Base-by-base conservation (phyloP, 345 rosid species). In the Pistacia integerrima region DNA sequence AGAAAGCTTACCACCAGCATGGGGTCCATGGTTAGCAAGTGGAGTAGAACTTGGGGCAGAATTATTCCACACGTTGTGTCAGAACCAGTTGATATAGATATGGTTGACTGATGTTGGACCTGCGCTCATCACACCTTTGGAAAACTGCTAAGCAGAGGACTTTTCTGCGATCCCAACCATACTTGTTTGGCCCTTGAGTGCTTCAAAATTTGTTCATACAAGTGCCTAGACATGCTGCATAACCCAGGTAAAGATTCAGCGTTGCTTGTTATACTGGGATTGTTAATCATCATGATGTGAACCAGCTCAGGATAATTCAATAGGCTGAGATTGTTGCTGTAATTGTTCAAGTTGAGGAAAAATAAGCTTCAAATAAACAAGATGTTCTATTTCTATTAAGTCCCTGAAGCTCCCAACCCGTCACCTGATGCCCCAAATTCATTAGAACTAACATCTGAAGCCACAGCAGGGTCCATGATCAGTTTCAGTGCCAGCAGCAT, bases 131-230 rank as follows among this genome's bases (percentile, higher is more conserved):
- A 74, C 82, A 89, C 69, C 84, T 82, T 59, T 90, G 90, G 70
- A 88, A 67, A 75, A 86, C 86, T 70, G 93, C 91, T 22, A 75
- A 57, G 51, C 85, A 2, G 78, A 25, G 75, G 82, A 87, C 70
- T 74, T 88, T 74, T 87, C 88, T 74, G 78, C 75, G 78, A 86
- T 92, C 73, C 87, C 92, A 2, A 87, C 85, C 93, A 90, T 86
- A 30, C 94, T 86, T 4, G 97, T 93, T 70, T 96, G 94, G 82
- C 91, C 91, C 84, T 88, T 59, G n/a, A 92, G 84, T 22, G 97
- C 82, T 93, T 96, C 77, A 93, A 96, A 72, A 91, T 94, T 83
- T 88, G 92, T 86, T 90, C 97, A 84, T 92, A 92, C 98, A 92
- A 93, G 70, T 92, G 96, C 82, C 99, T 87, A 54, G 91, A 93